Conservation (phyloP, 176 grass and related monocot species). For the Bolboschoenus planiculmis region DNA sequence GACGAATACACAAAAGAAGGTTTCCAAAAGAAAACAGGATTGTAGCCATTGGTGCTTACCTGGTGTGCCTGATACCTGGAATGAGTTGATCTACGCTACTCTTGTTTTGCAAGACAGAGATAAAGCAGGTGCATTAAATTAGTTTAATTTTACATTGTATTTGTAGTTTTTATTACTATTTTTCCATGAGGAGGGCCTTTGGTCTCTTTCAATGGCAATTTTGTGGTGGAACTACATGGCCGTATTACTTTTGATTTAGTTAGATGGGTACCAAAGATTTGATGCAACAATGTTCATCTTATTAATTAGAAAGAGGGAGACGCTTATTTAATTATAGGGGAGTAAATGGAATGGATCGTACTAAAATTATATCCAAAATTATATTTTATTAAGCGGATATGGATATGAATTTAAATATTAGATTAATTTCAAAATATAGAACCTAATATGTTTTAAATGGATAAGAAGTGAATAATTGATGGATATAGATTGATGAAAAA, state of each 20-base stretch:
- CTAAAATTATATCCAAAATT: neutral
- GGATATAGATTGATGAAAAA: too few relatives aligned
- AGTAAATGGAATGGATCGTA: neutral
- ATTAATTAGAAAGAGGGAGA: neutral
- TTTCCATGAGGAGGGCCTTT: neutral
- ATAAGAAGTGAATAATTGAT: too few relatives aligned
- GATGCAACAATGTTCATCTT: neutral
- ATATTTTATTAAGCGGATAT: neutral
- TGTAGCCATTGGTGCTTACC: slow-evolving; percentile 97
- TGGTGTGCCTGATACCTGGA: slow-evolving; percentile 82
- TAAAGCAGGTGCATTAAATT: neutral
- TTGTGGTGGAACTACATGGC: neutral
- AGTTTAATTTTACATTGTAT: neutral
- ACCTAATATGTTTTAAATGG: too few relatives aligned
- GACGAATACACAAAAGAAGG: slow-evolving; percentile 11
- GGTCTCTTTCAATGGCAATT: neutral
- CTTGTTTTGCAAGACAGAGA: slow-evolving; percentile 33
- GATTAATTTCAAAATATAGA: too few relatives aligned
- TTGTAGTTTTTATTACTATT: neutral
- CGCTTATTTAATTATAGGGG: neutral
- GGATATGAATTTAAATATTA: too few relatives aligned
- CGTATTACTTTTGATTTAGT: neutral
- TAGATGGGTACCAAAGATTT: neutral
- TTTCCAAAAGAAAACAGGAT: slow-evolving; percentile 76
- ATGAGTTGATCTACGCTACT: slow-evolving; percentile 74